These are phyloP conservation scores for Rutstroemia sp. DNA, from an alignment of 2,329 filamentous ascomycete genomes.

Conservation along the genomic window DNA sequence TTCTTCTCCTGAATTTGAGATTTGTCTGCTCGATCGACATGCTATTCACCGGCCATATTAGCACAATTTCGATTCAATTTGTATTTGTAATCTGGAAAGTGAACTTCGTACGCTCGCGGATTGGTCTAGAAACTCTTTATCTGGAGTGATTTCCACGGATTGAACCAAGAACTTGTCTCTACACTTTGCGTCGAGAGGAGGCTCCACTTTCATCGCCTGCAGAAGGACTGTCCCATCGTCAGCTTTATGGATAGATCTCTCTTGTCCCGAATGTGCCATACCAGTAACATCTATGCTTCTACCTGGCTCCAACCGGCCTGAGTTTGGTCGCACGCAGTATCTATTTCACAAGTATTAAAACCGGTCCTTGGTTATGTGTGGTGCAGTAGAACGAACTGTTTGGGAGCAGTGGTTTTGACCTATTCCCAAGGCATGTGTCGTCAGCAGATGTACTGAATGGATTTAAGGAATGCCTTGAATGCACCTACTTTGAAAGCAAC, in stretches of 20 bases:
- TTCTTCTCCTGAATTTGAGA: constrained; percentile 82
- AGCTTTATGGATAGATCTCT: neutral
- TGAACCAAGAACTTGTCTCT: constrained; percentile 98
- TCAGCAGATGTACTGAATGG: constrained; percentile 12
- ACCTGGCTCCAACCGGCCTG: constrained; percentile 87
- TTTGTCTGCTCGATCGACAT: constrained; percentile 69
- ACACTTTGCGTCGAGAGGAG: constrained; percentile 78
- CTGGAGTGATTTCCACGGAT: constrained; percentile 73
- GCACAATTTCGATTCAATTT: neutral
- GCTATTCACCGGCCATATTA: constrained; percentile 45
- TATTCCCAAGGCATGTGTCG: constrained; percentile 31
- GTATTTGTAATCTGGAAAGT: neutral
- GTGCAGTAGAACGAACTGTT: constrained; percentile 63
- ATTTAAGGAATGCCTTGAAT: constrained; percentile 1
- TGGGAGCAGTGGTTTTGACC: constrained; percentile 98
- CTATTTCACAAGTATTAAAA: constrained; percentile 38
- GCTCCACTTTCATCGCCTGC: constrained; percentile 96
- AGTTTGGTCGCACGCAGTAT: constrained; percentile 97
- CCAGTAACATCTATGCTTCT: constrained; percentile 88
- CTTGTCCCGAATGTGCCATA: constrained; percentile 36
- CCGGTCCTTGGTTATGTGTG: neutral
- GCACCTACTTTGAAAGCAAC: constrained; percentile 61
- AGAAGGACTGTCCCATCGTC: constrained; percentile 62
- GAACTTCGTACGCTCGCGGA: constrained; percentile 62
- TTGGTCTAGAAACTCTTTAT: constrained; percentile 78